phyloP scores from a whole-genome alignment of 352 stramenopile species.

The Phytophthora quininea region DNA sequence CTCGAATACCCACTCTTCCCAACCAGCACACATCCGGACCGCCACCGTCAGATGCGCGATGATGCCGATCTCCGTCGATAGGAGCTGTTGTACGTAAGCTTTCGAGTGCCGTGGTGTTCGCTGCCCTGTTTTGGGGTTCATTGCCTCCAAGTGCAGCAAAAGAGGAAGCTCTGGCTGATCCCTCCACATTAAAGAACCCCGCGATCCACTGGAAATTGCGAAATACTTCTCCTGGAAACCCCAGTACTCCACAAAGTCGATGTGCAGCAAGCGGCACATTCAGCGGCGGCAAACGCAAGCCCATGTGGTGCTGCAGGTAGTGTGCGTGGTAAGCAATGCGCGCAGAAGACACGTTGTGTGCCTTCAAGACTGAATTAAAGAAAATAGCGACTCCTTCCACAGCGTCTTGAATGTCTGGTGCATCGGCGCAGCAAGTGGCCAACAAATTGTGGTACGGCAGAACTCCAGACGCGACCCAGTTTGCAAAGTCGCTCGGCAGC shows the following conservation, averaged over 20 bases:
- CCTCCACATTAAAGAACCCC: constrained; percentile 53
- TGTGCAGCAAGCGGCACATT: constrained; percentile 67
- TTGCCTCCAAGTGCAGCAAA: constrained; percentile 24
- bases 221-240: constrained; percentile 65
- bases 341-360: constrained; percentile 42
- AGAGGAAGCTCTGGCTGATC: constrained; percentile 46
- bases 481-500: constrained; percentile 63
- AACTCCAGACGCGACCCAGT: constrained; percentile 65
- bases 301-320: constrained; percentile 76
- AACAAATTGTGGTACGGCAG: constrained; percentile 76
- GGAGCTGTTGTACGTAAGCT: constrained; percentile 25
- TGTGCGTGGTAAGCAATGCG: constrained; percentile 57
- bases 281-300: constrained; percentile 68
- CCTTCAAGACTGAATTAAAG: constrained; percentile 55
- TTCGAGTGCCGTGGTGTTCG: not conserved
- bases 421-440: constrained; percentile 42
- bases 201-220: constrained; percentile 75
- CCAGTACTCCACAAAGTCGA: constrained; percentile 57
- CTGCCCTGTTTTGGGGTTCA: not conserved
- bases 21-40: constrained; percentile 76
- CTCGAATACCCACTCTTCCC: constrained; percentile 85
- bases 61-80: constrained; percentile 62
- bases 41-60: constrained; percentile 67
- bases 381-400: constrained; percentile 62
- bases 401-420: constrained; percentile 46